Percentiles rank a stretch among this genome's conserved stretches.
Evolutionary conservation across 192 early-diverging fungal species (phyloP).

Genomic region (Umbelopsis sp.): DNA sequence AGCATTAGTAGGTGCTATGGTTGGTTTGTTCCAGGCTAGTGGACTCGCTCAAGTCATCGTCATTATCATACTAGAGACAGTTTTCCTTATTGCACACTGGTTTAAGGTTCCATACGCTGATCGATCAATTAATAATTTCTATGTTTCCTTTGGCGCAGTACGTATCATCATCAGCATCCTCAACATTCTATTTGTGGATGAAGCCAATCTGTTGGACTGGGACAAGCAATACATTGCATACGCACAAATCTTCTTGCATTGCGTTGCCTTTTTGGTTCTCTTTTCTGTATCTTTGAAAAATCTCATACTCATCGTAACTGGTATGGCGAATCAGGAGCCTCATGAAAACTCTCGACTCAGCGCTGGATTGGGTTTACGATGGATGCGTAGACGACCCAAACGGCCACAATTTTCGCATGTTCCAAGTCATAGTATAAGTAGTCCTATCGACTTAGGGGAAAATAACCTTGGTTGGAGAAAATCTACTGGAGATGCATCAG

Average conservation of each 20-base stretch:
- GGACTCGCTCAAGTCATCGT: constrained; percentile 48
- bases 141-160: constrained; percentile 33
- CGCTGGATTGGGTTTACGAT: constrained; percentile 2
- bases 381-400: neutral
- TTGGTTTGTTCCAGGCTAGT: constrained; percentile 44
- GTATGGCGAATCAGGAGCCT: constrained; percentile 21
- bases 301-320: constrained; percentile 19
- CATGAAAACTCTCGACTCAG: neutral
- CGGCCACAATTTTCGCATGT: neutral
- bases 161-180: constrained; percentile 39
- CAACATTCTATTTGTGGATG: constrained; percentile 40
- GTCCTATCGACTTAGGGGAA: neutral
- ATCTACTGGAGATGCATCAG: neutral
- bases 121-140: constrained; percentile 38
- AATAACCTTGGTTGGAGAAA: neutral
- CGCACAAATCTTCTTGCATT: constrained; percentile 44
- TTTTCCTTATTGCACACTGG: constrained; percentile 40
- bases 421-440: neutral
- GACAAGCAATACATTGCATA: constrained; percentile 46
- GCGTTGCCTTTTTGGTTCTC: constrained; percentile 41
- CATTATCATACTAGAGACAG: constrained; percentile 38
- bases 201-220: constrained; percentile 7
- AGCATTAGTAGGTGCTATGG: constrained; percentile 38
- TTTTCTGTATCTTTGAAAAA: constrained; percentile 38
- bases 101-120: constrained; percentile 46